A percentile compares a stretch with the other conserved stretches of the same genome.
Conservation (phyloP, 2,329 filamentous ascomycete species). For the Chaetothyriales sp. region DNA sequence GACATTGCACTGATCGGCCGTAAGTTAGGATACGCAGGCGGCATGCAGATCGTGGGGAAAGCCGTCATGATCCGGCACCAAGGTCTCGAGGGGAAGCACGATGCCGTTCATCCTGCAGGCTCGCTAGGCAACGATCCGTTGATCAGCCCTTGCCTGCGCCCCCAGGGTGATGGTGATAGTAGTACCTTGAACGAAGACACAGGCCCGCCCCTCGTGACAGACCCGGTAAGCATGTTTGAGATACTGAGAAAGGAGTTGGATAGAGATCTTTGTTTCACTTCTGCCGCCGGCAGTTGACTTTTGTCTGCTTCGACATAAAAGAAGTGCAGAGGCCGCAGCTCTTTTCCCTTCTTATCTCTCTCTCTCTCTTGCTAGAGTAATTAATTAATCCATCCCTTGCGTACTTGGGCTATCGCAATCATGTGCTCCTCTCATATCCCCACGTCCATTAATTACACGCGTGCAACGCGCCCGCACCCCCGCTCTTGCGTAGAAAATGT, state of each 20-base stretch:
- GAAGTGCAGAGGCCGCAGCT: neutral
- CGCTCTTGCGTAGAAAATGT: too few species aligned
- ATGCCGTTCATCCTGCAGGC: constrained; percentile 7
- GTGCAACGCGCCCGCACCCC: too few species aligned
- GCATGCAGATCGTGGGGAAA: constrained; percentile 7
- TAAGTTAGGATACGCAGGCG: constrained; percentile 1
- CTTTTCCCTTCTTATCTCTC: too few species aligned
- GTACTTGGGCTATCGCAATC: too few species aligned
- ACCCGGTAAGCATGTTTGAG: constrained; percentile 4
- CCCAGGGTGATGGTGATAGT: neutral
- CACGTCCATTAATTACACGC: too few species aligned
- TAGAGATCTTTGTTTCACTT: neutral
- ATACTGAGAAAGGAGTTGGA: neutral
- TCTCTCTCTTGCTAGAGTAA: too few species aligned
- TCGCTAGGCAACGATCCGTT: neutral
- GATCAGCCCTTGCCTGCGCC: constrained; percentile 2
- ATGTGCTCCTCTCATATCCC: too few species aligned
- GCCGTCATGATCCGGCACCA: constrained; percentile 11
- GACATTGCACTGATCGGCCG: constrained; percentile 12
- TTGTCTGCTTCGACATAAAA: neutral
- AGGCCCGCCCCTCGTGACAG: neutral
- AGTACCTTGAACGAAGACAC: neutral
- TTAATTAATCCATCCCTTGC: too few species aligned
- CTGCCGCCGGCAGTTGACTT: neutral
- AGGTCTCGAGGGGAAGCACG: constrained; percentile 2